Base-by-base conservation (phyloP, 306 rosid species). In the Ziziphus jujuba region DNA sequence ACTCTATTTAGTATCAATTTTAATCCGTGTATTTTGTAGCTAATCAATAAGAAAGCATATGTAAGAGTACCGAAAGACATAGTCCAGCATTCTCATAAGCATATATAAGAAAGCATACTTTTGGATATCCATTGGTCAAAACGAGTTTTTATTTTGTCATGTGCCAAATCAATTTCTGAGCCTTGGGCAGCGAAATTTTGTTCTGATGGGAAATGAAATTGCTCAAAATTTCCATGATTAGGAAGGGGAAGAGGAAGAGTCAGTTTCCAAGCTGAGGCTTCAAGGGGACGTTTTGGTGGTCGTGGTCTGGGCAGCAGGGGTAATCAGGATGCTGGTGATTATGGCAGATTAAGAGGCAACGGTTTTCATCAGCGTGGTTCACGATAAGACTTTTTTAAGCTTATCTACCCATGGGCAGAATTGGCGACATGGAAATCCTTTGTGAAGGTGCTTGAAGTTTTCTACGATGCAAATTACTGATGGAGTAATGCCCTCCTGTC, bases 181-280 rank as follows among this genome's bases (percentile, higher is more conserved):
- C 7, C 12, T 70, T 1, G 47, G 31, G 61, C 36, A 63, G 25
- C 61, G 35, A 71, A 9, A n/a, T 24, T 1, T 6, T 14, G 14
- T 34, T 31, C 34, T 19, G 22, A 9, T 50, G 12, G 45, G 31
- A 53, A 17, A 19, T 21, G 10, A 45, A 31, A 48, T 38, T 44
- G 13, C 62, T 65, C 14, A 31, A 20, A 16, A 62, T 47, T 72
- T 55, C 49, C 17, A 47, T 55, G 71, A 66, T 57, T 86, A 85
- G 96, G 97, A 76, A 75, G 95, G 72, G 97, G 97, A 54, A 87
- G 95, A 77, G 93, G 87, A 47, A 76, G 97, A 77, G 82, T 89
- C 19, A 50, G 81, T 71, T 87, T 85, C 77, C 96, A 49, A 71
- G 66, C 85, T 19, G 95, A 87, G 19, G 76, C 96, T 56, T 79